Evolutionary conservation across 768 basidiomycete genomes (phyloP).

Genomic region (Harrya chromipes): DNA sequence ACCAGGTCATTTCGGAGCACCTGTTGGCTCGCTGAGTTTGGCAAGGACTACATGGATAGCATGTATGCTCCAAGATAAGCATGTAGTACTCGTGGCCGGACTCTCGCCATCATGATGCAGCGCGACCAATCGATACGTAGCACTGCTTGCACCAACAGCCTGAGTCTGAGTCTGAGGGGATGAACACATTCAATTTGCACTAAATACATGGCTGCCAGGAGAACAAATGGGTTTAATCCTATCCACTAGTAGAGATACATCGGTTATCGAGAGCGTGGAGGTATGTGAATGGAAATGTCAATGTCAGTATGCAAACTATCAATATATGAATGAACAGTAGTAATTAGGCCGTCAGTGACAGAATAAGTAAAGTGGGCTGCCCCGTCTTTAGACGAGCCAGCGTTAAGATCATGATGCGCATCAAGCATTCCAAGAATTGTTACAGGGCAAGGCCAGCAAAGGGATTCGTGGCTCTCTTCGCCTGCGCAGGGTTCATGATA

Average conservation of each 20-base stretch:
- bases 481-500: slow-evolving; percentile 27
- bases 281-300: neutral
- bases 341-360: slow-evolving; percentile 13
- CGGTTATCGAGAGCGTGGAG: slow-evolving; percentile 2
- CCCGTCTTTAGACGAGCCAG: neutral
- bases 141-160: too few species aligned
- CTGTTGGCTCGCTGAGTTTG: slow-evolving; percentile 13
- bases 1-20: slow-evolving; percentile 24
- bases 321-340: slow-evolving; percentile 8
- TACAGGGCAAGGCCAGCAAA: slow-evolving; percentile 39
- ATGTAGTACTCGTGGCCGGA: too few species aligned
- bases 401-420: neutral
- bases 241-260: slow-evolving; percentile 31
- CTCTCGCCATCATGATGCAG: too few species aligned
- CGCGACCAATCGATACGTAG: too few species aligned
- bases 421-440: neutral
- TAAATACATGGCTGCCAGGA: slow-evolving; percentile 6
- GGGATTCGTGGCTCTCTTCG: slow-evolving; percentile 54
- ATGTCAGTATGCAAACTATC: slow-evolving; percentile 9
- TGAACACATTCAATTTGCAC: neutral
- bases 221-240: neutral
- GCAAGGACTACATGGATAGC: neutral
- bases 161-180: neutral
- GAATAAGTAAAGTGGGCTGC: slow-evolving; percentile 3
- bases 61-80: too few species aligned